Percentiles rank a stretch among this genome's conserved stretches.
Evolutionary conservation across 257 asterid species (phyloP).

Genomic region (Solanum rostratum): DNA sequence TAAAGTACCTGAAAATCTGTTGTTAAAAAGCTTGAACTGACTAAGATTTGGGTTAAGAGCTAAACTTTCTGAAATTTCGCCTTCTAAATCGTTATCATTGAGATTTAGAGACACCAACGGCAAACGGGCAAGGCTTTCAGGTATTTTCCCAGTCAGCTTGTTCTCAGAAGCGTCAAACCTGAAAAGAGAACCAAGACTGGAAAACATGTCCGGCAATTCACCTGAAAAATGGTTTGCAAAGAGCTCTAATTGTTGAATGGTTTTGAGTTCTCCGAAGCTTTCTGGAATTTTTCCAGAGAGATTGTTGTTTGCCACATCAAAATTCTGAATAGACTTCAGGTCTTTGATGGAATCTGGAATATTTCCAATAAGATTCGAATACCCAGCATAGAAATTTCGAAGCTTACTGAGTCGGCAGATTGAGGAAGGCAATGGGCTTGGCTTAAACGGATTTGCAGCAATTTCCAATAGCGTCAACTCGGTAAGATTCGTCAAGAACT

Average conservation of each 20-base stretch:
- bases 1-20: conserved; percentile 44
- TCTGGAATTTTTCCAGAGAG: conserved; percentile 57
- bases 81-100: conserved; percentile 50
- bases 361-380: conserved; percentile 34
- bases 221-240: conserved; percentile 49
- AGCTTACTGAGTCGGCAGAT: conserved; percentile 61
- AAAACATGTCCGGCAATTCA: conserved; percentile 56
- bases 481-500: conserved; percentile 41
- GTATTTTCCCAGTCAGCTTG: conserved; percentile 53
- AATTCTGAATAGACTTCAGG: conserved; percentile 26
- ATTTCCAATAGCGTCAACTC: conserved; percentile 46
- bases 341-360: conserved; percentile 54
- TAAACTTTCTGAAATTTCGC: conserved; percentile 47
- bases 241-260: conserved; percentile 37
- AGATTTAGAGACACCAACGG: conserved; percentile 39
- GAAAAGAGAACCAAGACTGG: conserved; percentile 31
- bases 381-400: conserved; percentile 18
- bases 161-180: conserved; percentile 61
- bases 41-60: conserved; percentile 30
- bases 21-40: conserved; percentile 46
- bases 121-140: conserved; percentile 44
- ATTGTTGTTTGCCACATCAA: conserved; percentile 46
- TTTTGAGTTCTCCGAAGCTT: conserved; percentile 37
- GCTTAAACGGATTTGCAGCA: conserved; percentile 29
- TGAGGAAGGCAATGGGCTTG: conserved; percentile 41